A percentile compares a stretch with the other conserved stretches of the same genome.
Conservation (phyloP, 176 grass and related monocot genomes). For the Musa beccarii region DNA sequence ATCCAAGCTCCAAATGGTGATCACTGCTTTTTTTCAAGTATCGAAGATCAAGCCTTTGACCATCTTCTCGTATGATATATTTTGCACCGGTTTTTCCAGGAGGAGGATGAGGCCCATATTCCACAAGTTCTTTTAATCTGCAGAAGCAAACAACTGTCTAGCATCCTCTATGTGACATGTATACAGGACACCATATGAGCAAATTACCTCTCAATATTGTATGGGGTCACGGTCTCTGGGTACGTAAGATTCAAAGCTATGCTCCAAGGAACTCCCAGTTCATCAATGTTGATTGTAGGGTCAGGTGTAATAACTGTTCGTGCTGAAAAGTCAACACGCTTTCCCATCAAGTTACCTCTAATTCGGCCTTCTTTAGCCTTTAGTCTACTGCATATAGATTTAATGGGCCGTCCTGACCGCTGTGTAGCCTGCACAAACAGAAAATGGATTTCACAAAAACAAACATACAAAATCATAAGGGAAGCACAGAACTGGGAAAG, state of each 20-base stretch:
- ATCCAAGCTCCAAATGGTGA: slow-evolving; percentile 91
- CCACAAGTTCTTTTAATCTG: slow-evolving; percentile 88
- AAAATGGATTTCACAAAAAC: slow-evolving; percentile 11
- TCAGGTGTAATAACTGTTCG: slow-evolving; percentile 90
- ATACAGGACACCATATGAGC: not conserved
- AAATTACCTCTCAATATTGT: slow-evolving; percentile 88
- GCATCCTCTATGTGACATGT: too few relatives aligned
- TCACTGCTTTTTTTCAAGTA: slow-evolving; percentile 98
- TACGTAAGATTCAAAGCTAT: slow-evolving; percentile 95
- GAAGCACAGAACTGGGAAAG: not conserved
- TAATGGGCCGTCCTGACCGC: slow-evolving; percentile 88
- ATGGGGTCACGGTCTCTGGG: slow-evolving; percentile 94
- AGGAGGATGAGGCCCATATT: slow-evolving; percentile 90
- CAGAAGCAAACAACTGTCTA: not conserved
- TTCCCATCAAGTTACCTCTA: slow-evolving; percentile 98
- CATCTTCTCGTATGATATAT: slow-evolving; percentile 95
- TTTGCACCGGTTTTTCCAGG: slow-evolving; percentile 91
- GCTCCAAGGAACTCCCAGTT: slow-evolving; percentile 95
- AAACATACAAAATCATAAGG: not conserved
- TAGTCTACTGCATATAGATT: slow-evolving; percentile 93
- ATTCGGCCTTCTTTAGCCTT: slow-evolving; percentile 99
- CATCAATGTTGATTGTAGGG: slow-evolving; percentile 93
- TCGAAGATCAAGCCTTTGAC: slow-evolving; percentile 85
- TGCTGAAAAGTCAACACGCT: slow-evolving; percentile 96
- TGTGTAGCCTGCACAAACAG: slow-evolving; percentile 66